Evolutionary conservation across 192 early-diverging fungal genomes (phyloP).

Genomic region (Gaertneriomyces sp.): DNA sequence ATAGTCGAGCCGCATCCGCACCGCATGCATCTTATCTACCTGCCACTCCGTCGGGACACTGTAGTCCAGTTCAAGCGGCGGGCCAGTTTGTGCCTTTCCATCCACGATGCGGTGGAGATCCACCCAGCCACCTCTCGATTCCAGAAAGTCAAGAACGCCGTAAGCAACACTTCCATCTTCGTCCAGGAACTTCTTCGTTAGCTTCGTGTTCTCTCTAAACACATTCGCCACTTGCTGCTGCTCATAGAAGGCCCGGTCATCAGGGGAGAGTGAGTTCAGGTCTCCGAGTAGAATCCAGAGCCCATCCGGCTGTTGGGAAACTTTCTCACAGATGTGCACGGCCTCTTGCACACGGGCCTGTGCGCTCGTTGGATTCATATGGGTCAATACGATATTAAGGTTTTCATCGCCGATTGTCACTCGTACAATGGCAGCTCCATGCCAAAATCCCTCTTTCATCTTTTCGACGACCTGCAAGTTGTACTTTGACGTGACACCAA

Average conservation of each 20-base stretch:
- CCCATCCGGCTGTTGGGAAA: neutral
- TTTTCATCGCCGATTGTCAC: neutral
- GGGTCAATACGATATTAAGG: slow-evolving; percentile 7
- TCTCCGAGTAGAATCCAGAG: slow-evolving; percentile 13
- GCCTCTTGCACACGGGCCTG: slow-evolving; percentile 1
- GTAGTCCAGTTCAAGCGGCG: neutral
- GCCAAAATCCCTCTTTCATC: slow-evolving; percentile 5
- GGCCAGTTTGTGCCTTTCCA: neutral
- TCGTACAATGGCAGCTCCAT: neutral
- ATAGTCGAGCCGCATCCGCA: slow-evolving; percentile 18
- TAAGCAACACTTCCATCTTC: slow-evolving; percentile 6
- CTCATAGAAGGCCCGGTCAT: neutral
- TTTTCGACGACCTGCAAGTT: neutral
- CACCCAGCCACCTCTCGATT: neutral
- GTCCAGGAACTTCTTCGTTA: slow-evolving; percentile 7
- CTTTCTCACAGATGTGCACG: neutral
- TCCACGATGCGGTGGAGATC: neutral
- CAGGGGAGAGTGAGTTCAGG: slow-evolving; percentile 12
- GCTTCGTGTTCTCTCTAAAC: slow-evolving; percentile 1
- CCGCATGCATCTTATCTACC: slow-evolving; percentile 18
- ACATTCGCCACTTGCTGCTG: neutral
- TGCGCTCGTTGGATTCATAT: slow-evolving; percentile 14
- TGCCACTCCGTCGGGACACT: slow-evolving; percentile 12
- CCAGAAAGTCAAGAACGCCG: neutral
- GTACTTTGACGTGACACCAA: slow-evolving; percentile 10